phyloP scores from a whole-genome alignment of 768 basidiomycete genomes.

The Xerocomellus amylosporus region DNA sequence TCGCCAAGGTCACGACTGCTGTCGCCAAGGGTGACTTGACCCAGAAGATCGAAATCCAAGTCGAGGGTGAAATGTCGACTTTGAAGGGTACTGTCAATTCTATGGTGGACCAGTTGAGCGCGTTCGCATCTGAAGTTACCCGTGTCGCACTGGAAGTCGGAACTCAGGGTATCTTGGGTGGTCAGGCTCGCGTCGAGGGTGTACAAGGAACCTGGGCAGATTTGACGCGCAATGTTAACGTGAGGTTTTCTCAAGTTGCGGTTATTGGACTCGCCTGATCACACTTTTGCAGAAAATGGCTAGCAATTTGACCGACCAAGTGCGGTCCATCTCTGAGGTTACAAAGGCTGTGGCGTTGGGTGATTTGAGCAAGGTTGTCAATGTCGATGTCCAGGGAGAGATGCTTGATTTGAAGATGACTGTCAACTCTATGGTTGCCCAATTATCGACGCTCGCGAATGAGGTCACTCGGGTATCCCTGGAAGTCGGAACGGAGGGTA shows the following conservation, averaged over 20 bases:
- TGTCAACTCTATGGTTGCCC: constrained; percentile 75
- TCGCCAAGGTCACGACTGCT: constrained; percentile 82
- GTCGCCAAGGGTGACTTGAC: constrained; percentile 90
- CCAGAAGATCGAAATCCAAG: constrained; percentile 89
- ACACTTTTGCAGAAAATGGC: constrained; percentile 69
- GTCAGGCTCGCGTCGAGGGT: constrained; percentile 86
- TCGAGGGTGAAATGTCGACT: constrained; percentile 84
- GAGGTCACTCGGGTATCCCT: constrained; percentile 90
- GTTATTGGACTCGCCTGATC: not conserved
- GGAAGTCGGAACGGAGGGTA: constrained; percentile 92
- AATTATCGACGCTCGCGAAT: constrained; percentile 68
- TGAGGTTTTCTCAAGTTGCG: constrained; percentile 28
- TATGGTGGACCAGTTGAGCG: constrained; percentile 91
- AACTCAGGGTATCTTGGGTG: constrained; percentile 86
- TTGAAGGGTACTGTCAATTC: constrained; percentile 83
- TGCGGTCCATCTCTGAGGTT: constrained; percentile 87
- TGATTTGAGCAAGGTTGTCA: constrained; percentile 78
- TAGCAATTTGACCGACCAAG: constrained; percentile 79
- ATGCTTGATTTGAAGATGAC: constrained; percentile 84
- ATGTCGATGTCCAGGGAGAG: constrained; percentile 93
- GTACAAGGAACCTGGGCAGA: constrained; percentile 94
- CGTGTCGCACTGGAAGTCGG: constrained; percentile 87
- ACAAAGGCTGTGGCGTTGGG: constrained; percentile 79
- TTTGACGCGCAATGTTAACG: constrained; percentile 87
- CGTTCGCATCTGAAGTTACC: constrained; percentile 81